Evolutionary conservation across 495 filamentous ascomycete species (phyloP).

Genomic region (Choiromyces venosus): DNA sequence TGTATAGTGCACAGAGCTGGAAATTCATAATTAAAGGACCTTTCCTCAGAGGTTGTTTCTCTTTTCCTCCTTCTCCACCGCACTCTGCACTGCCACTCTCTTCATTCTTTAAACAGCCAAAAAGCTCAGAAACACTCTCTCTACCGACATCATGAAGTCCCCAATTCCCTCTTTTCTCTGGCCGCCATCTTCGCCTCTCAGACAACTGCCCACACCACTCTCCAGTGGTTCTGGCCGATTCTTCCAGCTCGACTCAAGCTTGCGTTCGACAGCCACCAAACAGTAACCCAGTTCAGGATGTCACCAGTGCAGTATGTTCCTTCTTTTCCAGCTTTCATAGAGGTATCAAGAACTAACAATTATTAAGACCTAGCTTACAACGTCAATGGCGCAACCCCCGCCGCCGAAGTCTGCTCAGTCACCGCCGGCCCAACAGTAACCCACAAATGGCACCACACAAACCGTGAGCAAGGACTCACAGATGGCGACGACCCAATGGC

Average conservation of each 20-base stretch:
- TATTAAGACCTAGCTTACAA: slow-evolving; percentile 28
- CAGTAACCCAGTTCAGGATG: slow-evolving; percentile 34
- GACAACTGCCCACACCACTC: slow-evolving; percentile 29
- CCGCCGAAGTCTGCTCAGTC: slow-evolving; percentile 24
- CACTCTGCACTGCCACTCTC: too few species aligned
- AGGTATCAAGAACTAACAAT: too few species aligned
- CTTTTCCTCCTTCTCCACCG: too few species aligned
- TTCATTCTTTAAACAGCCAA: too few species aligned
- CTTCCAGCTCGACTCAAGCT: slow-evolving; percentile 23
- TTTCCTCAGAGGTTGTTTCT: too few species aligned
- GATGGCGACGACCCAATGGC: slow-evolving; percentile 32
- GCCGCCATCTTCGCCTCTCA: slow-evolving; percentile 27
- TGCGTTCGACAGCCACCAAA: slow-evolving; percentile 30
- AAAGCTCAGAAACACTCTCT: too few species aligned
- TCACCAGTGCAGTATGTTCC: slow-evolving; percentile 14
- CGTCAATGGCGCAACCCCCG: slow-evolving; percentile 25
- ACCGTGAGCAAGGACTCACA: slow-evolving; percentile 17
- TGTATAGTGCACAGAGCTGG: too few species aligned
- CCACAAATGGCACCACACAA: slow-evolving; percentile 32
- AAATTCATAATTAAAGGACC: too few species aligned
- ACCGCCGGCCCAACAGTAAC: slow-evolving; percentile 29
- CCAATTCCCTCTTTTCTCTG: slow-evolving; percentile 18
- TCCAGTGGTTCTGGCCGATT: slow-evolving; percentile 34
- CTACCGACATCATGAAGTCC: slow-evolving; percentile 26
- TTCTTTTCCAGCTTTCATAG: too few species aligned